Conservation (phyloP, 208 protist genomes). For the Crithidia mellificae region DNA sequence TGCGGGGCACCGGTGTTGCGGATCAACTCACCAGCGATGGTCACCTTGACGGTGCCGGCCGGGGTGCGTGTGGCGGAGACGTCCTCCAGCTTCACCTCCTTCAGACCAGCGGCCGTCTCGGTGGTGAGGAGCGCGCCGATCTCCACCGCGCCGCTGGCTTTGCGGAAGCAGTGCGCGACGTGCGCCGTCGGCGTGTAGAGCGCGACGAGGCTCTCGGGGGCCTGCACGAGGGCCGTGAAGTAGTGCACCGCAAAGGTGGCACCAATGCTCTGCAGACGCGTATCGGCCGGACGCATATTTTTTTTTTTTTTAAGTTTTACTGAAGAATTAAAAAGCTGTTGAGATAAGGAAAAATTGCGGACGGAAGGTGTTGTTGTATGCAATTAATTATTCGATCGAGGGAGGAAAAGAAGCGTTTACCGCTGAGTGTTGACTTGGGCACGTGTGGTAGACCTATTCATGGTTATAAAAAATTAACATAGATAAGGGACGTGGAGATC, state of each 20-base stretch:
- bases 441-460: no score
- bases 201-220: conserved; percentile 35
- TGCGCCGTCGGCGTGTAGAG: conserved; percentile 57
- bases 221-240: conserved; percentile 64
- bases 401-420: no score
- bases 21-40: conserved; percentile 41
- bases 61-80: conserved; percentile 31
- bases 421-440: no score
- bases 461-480: no score
- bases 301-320: neutral
- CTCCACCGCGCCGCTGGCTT: conserved; percentile 35
- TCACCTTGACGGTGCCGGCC: conserved; percentile 42
- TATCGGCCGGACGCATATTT: conserved; percentile 18
- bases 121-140: conserved; percentile 37
- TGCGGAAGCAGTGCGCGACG: conserved; percentile 46
- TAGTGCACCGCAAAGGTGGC: conserved; percentile 73
- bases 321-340: neutral
- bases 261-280: conserved; percentile 42
- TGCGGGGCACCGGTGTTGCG: conserved; percentile 8
- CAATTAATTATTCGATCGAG: no score
- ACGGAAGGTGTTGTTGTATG: neutral
- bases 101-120: conserved; percentile 26
- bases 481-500: no score
- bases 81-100: conserved; percentile 38
- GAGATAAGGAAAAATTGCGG: neutral